Percentiles rank a stretch among this genome's conserved stretches.
These are phyloP conservation scores for Posidonia oceanica DNA, from an alignment of 116 monocot species.

Conservation along the genomic window DNA sequence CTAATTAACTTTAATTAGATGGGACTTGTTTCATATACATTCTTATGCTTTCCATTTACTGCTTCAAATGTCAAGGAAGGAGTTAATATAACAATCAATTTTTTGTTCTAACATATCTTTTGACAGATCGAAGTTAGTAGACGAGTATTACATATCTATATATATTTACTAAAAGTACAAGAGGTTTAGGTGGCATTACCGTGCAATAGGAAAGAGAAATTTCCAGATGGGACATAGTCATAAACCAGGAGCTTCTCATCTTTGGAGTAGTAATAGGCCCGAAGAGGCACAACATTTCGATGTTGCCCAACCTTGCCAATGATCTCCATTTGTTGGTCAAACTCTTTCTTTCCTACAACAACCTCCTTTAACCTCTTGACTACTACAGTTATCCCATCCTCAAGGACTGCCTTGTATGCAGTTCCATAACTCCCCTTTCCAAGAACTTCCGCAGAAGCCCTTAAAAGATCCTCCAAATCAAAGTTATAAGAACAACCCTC, in stretches of 20 bases:
- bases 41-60: too few relatives aligned
- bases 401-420: slow-evolving; percentile 91
- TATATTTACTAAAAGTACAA: background rate
- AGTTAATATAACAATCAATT: too few relatives aligned
- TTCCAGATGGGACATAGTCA: slow-evolving; percentile 66
- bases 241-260: slow-evolving; percentile 97
- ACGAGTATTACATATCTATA: background rate
- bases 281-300: slow-evolving; percentile 63
- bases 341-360: slow-evolving; percentile 76
- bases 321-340: slow-evolving; percentile 95
- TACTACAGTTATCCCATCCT: slow-evolving; percentile 82
- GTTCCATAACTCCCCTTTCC: slow-evolving; percentile 96
- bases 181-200: slow-evolving; percentile 30
- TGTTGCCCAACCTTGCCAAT: slow-evolving; percentile 63
- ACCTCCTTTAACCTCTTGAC: slow-evolving; percentile 95
- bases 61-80: too few relatives aligned
- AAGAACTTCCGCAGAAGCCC: slow-evolving; percentile 95
- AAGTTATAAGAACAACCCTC: slow-evolving; percentile 77
- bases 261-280: slow-evolving; percentile 94
- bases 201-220: slow-evolving; percentile 56
- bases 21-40: too few relatives aligned
- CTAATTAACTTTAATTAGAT: too few relatives aligned
- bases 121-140: too few relatives aligned
- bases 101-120: too few relatives aligned
- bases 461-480: slow-evolving; percentile 87